Percentiles rank a stretch among this genome's conserved stretches.
phyloP scores from a whole-genome alignment of 164 flowering plant species.

The Litsea cubeba region DNA sequence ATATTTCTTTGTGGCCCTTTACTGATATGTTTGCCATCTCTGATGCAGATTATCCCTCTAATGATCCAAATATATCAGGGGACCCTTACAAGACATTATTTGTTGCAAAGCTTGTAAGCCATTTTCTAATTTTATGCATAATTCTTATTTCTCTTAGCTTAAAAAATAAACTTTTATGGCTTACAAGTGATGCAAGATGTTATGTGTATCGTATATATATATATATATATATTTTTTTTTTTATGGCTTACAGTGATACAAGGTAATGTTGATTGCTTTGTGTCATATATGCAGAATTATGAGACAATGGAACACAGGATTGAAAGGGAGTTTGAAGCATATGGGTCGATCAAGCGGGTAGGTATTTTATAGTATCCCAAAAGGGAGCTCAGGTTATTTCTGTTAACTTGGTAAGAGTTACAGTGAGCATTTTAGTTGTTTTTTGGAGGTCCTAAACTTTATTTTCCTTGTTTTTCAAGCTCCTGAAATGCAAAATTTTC shows the following conservation, averaged over 20 bases:
- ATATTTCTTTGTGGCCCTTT: neutral
- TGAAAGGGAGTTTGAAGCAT: conserved; percentile 98
- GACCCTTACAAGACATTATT: conserved; percentile 98
- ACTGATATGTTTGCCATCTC: no score
- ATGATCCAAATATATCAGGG: conserved; percentile 76
- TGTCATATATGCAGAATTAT: conserved; percentile 54
- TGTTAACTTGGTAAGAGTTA: conserved; percentile 49
- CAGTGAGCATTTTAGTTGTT: conserved; percentile 3
- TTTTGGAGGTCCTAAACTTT: conserved; percentile 3
- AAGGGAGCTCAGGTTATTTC: conserved; percentile 44
- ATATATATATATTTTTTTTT: no score
- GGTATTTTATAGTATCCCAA: conserved; percentile 61
- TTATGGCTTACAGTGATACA: no score
- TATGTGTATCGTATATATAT: no score
- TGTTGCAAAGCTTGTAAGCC: conserved; percentile 89
- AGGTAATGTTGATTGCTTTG: no score
- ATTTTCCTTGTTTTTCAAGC: neutral
- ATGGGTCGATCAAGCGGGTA: conserved; percentile 99
- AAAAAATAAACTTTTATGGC: neutral
- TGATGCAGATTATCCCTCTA: conserved; percentile 75
- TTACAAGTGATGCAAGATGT: no score
- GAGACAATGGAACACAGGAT: conserved; percentile 91
- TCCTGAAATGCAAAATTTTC: neutral
- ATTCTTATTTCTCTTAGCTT: neutral
- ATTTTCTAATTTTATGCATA: neutral